Percentiles rank a stretch among this genome's conserved stretches.
Conservation (phyloP, 495 filamentous ascomycete species). For the Gamarada debralockiae region DNA sequence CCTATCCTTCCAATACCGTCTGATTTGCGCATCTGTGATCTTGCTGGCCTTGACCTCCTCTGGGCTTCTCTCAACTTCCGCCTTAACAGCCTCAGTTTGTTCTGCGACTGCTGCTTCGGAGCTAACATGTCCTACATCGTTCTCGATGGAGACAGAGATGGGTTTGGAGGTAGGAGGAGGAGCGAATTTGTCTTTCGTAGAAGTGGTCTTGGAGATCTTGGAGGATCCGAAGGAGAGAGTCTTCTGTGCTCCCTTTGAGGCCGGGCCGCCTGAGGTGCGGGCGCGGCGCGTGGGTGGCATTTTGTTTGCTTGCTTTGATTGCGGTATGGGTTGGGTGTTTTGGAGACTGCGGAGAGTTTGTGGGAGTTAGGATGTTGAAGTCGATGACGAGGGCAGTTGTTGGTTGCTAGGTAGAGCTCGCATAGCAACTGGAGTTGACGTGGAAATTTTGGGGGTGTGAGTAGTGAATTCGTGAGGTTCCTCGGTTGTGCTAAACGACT, state of each 20-base stretch:
- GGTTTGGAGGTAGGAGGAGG: conserved; percentile 23
- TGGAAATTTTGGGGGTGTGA: background rate
- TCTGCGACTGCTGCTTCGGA: conserved; percentile 23
- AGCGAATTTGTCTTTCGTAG: conserved; percentile 36
- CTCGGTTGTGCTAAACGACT: too few species aligned
- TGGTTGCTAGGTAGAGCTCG: conserved; percentile 3
- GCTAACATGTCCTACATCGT: conserved; percentile 15
- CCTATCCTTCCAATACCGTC: conserved; percentile 66
- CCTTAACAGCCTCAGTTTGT: conserved; percentile 28
- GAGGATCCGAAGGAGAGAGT: conserved; percentile 72
- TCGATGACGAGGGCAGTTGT: conserved; percentile 9
- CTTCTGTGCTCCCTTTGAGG: conserved; percentile 48
- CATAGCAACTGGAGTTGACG: too few species aligned
- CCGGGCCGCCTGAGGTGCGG: conserved; percentile 38
- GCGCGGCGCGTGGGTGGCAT: conserved; percentile 71
- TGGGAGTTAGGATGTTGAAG: background rate
- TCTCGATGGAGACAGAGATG: background rate
- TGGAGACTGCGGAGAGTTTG: background rate
- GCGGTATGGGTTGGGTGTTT: background rate
- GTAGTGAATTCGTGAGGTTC: background rate
- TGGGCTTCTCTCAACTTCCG: conserved; percentile 33
- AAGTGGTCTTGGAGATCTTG: conserved; percentile 74
- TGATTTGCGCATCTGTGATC: conserved; percentile 60
- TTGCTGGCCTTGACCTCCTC: conserved; percentile 48
- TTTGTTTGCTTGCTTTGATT: conserved; percentile 14